Conservation (phyloP, 139 green algal species). For the Chlorella vulgaris region DNA sequence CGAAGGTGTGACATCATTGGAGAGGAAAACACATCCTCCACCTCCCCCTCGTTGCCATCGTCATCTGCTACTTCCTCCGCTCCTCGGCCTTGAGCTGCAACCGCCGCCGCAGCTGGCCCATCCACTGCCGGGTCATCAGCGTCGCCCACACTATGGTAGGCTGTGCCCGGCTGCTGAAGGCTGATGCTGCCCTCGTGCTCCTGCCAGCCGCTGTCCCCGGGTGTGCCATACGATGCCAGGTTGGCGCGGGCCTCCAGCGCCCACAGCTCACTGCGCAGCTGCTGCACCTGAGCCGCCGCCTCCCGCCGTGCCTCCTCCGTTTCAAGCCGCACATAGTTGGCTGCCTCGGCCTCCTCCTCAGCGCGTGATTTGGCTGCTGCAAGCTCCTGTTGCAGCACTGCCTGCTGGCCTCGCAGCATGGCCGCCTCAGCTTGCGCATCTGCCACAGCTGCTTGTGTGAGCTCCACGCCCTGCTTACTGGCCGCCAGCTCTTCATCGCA, state of each 20-base stretch:
- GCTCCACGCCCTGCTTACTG: background rate
- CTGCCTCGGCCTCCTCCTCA: slow-evolving; percentile 13
- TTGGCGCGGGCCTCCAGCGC: slow-evolving; percentile 16
- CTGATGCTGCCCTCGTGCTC: slow-evolving; percentile 28
- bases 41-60: background rate
- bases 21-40: slow-evolving; percentile 14
- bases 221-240: slow-evolving; percentile 28
- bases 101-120: background rate
- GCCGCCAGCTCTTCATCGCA: slow-evolving; percentile 19
- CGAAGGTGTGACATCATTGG: background rate
- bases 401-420: background rate
- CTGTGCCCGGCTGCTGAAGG: slow-evolving; percentile 17
- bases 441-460: background rate
- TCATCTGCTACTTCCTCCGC: no score
- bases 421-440: background rate
- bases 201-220: background rate
- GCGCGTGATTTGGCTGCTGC: background rate
- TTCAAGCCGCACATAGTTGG: background rate
- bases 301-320: slow-evolving; percentile 1
- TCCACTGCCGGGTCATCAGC: background rate
- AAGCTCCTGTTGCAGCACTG: background rate
- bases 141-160: background rate
- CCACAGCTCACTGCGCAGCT: slow-evolving; percentile 28
- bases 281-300: background rate
- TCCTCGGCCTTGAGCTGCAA: no score